Percentiles rank a stretch among this genome's conserved stretches.
These are phyloP conservation scores for Platanthera zijinensis DNA, from an alignment of 106 monocot species.

Conservation along the genomic window DNA sequence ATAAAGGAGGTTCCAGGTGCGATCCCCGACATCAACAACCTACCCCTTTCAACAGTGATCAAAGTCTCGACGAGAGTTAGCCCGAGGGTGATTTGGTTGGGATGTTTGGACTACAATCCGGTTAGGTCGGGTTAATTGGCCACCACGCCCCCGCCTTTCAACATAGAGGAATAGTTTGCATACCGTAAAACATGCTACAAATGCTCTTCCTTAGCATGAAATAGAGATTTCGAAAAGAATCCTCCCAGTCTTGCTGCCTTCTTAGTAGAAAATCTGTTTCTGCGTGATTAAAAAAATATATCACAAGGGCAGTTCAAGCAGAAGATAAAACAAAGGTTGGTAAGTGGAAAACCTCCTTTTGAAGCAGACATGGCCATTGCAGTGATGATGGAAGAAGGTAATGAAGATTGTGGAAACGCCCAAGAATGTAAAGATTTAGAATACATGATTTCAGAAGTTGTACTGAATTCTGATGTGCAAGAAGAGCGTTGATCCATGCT, in stretches of 20 bases:
- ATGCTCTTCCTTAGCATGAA: slow-evolving; percentile 61
- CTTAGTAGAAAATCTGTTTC: slow-evolving; percentile 50
- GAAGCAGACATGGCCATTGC: slow-evolving; percentile 41
- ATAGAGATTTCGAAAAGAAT: slow-evolving; percentile 78
- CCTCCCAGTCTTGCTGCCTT: slow-evolving; percentile 81
- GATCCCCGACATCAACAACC: too few relatives aligned
- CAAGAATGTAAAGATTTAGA: slow-evolving; percentile 67
- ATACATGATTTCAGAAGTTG: slow-evolving; percentile 23
- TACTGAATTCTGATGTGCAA: slow-evolving; percentile 8
- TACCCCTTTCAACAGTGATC: too few relatives aligned
- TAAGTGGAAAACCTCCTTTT: slow-evolving; percentile 49
- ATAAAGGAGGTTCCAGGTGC: too few relatives aligned
- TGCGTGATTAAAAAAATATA: slow-evolving; percentile 17
- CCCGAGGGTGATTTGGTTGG: too few relatives aligned
- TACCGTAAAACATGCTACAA: slow-evolving; percentile 89
- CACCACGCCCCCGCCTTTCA: too few relatives aligned
- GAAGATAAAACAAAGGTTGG: not conserved
- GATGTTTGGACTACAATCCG: too few relatives aligned
- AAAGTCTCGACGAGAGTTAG: too few relatives aligned
- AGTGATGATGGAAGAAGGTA: slow-evolving; percentile 64
- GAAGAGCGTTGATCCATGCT: slow-evolving; percentile 18
- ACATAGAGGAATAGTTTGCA: not conserved
- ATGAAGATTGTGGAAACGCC: slow-evolving; percentile 72
- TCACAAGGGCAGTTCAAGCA: not conserved
- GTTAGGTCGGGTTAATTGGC: too few relatives aligned